Evolutionary conservation across 1,284 basidiomycete genomes (phyloP).

Genomic region (Pyrrhoderma noxium): DNA sequence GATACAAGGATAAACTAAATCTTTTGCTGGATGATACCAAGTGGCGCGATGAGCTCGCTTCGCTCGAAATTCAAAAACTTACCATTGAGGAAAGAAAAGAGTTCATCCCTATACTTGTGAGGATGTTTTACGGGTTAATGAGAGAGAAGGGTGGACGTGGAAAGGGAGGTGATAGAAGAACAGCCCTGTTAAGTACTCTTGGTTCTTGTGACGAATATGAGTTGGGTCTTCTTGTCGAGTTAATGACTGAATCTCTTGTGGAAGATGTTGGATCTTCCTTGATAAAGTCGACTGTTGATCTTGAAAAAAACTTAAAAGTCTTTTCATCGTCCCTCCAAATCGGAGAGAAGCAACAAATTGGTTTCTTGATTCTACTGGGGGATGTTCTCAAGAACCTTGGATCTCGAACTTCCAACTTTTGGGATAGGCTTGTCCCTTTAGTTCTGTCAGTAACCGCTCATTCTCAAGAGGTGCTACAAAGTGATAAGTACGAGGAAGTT

Average conservation of each 20-base stretch:
- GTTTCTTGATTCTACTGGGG: conserved; percentile 79
- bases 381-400: conserved; percentile 80
- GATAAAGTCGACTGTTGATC: background rate
- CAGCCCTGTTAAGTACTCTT: conserved; percentile 72
- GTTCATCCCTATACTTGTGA: conserved; percentile 69
- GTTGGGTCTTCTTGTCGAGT: conserved; percentile 70
- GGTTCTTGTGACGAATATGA: conserved; percentile 70
- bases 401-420: conserved; percentile 40
- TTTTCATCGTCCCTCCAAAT: background rate
- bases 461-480: conserved; percentile 44
- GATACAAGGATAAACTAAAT: conserved; percentile 64
- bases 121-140: conserved; percentile 87
- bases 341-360: conserved; percentile 65
- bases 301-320: too few species aligned
- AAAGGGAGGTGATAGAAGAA: conserved; percentile 67
- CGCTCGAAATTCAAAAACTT: conserved; percentile 62
- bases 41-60: conserved; percentile 84
- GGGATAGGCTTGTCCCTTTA: conserved; percentile 67
- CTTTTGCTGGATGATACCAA: conserved; percentile 78
- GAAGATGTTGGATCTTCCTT: conserved; percentile 13
- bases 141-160: conserved; percentile 72
- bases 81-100: conserved; percentile 58
- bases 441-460: conserved; percentile 58
- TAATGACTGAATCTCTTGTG: conserved; percentile 83
- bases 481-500: conserved; percentile 28